Evolutionary conservation across 306 rosid species (phyloP).

Genomic region (Canavalia gladiata): DNA sequence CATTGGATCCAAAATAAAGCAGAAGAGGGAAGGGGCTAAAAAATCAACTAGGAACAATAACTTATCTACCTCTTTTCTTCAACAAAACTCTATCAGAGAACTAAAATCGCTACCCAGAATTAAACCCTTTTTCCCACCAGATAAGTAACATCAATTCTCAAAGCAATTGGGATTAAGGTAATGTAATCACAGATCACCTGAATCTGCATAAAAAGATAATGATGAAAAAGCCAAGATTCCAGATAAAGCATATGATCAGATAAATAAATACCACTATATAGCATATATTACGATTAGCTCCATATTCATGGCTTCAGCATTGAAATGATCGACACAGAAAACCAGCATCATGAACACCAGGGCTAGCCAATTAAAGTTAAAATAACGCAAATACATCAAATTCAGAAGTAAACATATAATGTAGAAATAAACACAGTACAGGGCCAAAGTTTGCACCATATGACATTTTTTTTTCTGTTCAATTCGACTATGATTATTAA

Average conservation of each 20-base stretch:
- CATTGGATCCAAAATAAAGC: background rate
- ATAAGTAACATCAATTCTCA: background rate
- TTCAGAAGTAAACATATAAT: slow-evolving; percentile 38
- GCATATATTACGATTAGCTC: background rate
- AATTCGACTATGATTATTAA: slow-evolving; percentile 50
- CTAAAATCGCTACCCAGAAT: background rate
- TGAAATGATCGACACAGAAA: slow-evolving; percentile 32
- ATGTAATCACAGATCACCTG: slow-evolving; percentile 3
- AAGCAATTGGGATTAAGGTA: slow-evolving; percentile 8
- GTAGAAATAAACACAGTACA: slow-evolving; percentile 32
- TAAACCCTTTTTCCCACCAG: background rate
- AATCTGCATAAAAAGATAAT: slow-evolving; percentile 6
- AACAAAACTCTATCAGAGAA: background rate
- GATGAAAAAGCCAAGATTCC: background rate
- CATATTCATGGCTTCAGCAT: slow-evolving; percentile 10
- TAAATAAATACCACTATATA: background rate
- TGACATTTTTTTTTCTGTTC: slow-evolving; percentile 26
- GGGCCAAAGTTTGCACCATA: slow-evolving; percentile 43
- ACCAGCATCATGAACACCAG: slow-evolving; percentile 11
- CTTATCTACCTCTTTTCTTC: background rate
- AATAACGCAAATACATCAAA: slow-evolving; percentile 42
- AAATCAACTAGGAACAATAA: slow-evolving; percentile 5
- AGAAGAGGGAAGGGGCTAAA: background rate
- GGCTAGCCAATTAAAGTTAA: background rate
- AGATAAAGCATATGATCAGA: background rate